Evolutionary conservation across 2,329 filamentous ascomycete genomes (phyloP).

Genomic region (Ophiostoma sp.): DNA sequence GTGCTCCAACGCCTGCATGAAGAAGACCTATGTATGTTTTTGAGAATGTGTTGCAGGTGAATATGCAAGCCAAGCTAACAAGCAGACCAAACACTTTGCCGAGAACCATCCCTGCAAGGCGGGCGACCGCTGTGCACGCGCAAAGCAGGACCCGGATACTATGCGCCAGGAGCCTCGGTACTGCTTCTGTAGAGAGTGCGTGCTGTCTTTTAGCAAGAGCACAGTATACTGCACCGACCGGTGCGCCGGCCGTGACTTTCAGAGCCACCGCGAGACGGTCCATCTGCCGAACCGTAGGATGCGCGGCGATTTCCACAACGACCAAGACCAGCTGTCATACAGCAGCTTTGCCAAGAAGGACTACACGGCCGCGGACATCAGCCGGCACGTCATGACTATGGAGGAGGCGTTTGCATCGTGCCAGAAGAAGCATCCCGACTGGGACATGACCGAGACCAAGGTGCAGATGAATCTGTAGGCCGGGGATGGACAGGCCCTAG

Average conservation of each 20-base stretch:
- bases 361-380: constrained; percentile 27
- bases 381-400: constrained; percentile 26
- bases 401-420: constrained; percentile 24
- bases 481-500: too few species aligned
- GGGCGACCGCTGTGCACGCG: constrained; percentile 23
- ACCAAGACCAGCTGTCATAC: constrained; percentile 25
- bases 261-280: constrained; percentile 33
- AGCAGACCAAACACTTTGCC: constrained; percentile 17
- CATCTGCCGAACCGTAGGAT: constrained; percentile 31
- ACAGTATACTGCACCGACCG: constrained; percentile 33
- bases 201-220: constrained; percentile 30
- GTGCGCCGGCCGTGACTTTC: constrained; percentile 34
- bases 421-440: constrained; percentile 29
- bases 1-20: constrained; percentile 26
- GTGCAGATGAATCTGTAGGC: constrained; percentile 21
- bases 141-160: background rate
- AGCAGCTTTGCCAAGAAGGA: background rate
- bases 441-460: constrained; percentile 22
- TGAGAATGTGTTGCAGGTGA: background rate
- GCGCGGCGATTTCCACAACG: constrained; percentile 25
- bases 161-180: constrained; percentile 21
- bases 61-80: background rate
- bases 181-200: constrained; percentile 35
- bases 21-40: constrained; percentile 18
- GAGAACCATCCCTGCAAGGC: constrained; percentile 25